Evolutionary conservation across 192 early-diverging fungal genomes (phyloP), one percentile per base, ranked within the genome.

Genomic region (Coemansia sp.): DNA sequence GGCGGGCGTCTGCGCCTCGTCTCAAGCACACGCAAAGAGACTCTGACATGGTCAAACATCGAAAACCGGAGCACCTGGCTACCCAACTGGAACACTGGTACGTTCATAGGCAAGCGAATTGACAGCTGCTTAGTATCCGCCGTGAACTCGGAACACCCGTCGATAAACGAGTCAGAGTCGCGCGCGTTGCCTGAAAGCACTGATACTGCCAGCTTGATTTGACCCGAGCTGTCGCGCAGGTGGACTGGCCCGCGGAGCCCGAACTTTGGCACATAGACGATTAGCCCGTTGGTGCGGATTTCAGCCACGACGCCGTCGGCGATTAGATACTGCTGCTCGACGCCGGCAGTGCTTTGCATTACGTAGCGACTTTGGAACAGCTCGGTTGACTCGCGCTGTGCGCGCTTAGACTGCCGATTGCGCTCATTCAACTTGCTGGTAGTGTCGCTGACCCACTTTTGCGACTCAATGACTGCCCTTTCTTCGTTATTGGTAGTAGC

Each of bases 281-380:
- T 69, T 35, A 86, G 71, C 9, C 90, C 91, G 35, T 90, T 89
- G 11, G 89, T 84, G 27, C 88, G 84, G 42, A 93, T 87, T 70
- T 93, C 91, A 4, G 87, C 86, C 29, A 93, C 85, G 19, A 93
- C 84, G 25, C 87, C 91, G 6, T 84, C 83, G 25, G 84, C 87
- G 12, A 89, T 74, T 22, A 91, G 76, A 6, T 75, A 82, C 43
- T 71, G 20, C 12, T 62, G 38, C 27, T 27, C 36, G 71, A 68
- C 29, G 56, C 68, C 35, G 39, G 62, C 17, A 45, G 77, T 76
- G 39, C 84, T 79, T 59, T 91, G 88, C 25, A 82, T 53, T 9
- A 91, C 78, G 54, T 86, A 92, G 3, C 91, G 82, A 17, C 85
- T 87, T 79, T 93, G 91, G 79, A 93, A 93, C n/a, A 93, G 73